Evolutionary conservation across 2,329 filamentous ascomycete genomes (phyloP).

Genomic region (Tolypocladium paradoxum): DNA sequence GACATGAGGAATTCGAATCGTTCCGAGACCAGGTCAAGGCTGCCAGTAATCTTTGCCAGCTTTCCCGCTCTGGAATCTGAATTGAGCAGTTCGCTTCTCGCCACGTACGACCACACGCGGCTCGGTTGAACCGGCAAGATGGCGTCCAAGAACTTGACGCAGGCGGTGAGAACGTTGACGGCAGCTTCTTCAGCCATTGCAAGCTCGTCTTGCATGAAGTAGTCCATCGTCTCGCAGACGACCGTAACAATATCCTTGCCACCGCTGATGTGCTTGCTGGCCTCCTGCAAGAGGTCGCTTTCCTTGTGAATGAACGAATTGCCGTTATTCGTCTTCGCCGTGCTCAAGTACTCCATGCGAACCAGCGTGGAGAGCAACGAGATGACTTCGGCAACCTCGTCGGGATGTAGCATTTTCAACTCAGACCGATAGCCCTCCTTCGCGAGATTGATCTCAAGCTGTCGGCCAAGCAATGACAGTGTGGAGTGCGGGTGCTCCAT

Average conservation of each 20-base stretch:
- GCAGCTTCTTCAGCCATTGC: slow-evolving; percentile 49
- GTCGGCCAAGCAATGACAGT: slow-evolving; percentile 67
- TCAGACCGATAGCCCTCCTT: slow-evolving; percentile 43
- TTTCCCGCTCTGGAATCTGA: slow-evolving; percentile 66
- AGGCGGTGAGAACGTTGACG: slow-evolving; percentile 57
- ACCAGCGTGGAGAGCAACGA: slow-evolving; percentile 63
- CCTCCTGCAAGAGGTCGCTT: slow-evolving; percentile 41
- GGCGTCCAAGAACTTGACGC: slow-evolving; percentile 68
- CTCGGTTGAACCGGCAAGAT: slow-evolving; percentile 66
- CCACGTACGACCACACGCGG: slow-evolving; percentile 82
- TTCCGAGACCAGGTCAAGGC: slow-evolving; percentile 66
- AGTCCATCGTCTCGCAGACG: slow-evolving; percentile 76
- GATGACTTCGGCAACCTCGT: slow-evolving; percentile 63
- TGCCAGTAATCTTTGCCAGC: slow-evolving; percentile 69
- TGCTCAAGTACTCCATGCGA: slow-evolving; percentile 34
- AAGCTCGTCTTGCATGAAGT: slow-evolving; percentile 47
- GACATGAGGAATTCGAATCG: slow-evolving; percentile 68
- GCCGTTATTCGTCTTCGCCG: slow-evolving; percentile 9
- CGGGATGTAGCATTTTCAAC: slow-evolving; percentile 42
- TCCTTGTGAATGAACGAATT: slow-evolving; percentile 23
- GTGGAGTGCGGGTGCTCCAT: slow-evolving; percentile 73
- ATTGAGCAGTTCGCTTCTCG: slow-evolving; percentile 69
- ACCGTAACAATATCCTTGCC: slow-evolving; percentile 70
- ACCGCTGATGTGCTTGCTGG: slow-evolving; percentile 41
- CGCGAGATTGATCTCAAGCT: slow-evolving; percentile 56